Evolutionary conservation across 1,284 basidiomycete genomes (phyloP).

Genomic region (Ustilago nuda): DNA sequence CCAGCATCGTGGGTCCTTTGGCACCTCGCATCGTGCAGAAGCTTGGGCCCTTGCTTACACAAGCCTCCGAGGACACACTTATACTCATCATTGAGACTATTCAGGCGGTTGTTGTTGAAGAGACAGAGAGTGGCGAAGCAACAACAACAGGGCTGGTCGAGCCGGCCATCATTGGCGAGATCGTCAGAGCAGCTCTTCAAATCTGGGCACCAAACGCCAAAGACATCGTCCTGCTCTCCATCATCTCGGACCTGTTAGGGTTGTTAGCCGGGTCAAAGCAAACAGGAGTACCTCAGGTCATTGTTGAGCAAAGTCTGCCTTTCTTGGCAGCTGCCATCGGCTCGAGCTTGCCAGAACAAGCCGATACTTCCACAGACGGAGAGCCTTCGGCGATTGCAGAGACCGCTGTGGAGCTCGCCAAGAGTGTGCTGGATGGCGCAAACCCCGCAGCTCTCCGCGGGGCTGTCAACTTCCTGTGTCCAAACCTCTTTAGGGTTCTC

Average conservation of each 20-base stretch:
- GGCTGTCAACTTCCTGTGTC: conserved; percentile 70
- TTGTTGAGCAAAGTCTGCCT: conserved; percentile 81
- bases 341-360: conserved; percentile 56
- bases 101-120: conserved; percentile 80
- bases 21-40: conserved; percentile 82
- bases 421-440: conserved; percentile 77
- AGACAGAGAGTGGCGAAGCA: conserved; percentile 70
- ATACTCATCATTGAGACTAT: conserved; percentile 89
- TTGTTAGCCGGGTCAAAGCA: conserved; percentile 72
- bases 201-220: conserved; percentile 76
- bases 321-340: conserved; percentile 77
- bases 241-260: conserved; percentile 84
- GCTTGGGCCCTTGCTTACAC: conserved; percentile 83
- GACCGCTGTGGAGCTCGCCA: conserved; percentile 76
- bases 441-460: conserved; percentile 82
- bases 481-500: conserved; percentile 43
- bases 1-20: conserved; percentile 75
- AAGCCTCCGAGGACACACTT: conserved; percentile 86
- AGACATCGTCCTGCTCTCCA: conserved; percentile 90
- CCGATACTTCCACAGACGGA: conserved; percentile 13
- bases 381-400: conserved; percentile 44
- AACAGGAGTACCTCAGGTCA: conserved; percentile 76
- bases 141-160: conserved; percentile 33
- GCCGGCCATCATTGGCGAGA: conserved; percentile 48
- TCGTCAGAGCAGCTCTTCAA: conserved; percentile 74